Base-by-base conservation (phyloP, 2,329 filamentous ascomycete genomes). In the Fusarium mangiferae region DNA sequence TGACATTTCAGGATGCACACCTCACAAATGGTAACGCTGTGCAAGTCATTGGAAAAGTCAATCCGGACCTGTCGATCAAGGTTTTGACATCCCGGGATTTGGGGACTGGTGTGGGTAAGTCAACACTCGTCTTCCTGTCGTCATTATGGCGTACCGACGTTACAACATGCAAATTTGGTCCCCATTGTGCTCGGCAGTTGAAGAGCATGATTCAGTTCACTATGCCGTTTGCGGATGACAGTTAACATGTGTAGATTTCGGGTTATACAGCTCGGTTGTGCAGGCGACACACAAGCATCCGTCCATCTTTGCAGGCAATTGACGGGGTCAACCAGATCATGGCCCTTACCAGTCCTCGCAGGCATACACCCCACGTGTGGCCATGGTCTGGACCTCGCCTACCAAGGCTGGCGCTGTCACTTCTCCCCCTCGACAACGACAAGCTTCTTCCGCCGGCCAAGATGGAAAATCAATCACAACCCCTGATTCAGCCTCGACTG, bases 241-340 rank as follows among this genome's bases (percentile, higher is more conserved):
- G 46, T 62, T 64, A 44, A 62, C 17, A 13, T n/a, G 9, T 33
- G 4, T 66, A 96, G 95, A 98, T 83, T 94, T 93, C 82, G 87
- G 87, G 60, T 88, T 94, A 39, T 92, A 91, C 68, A 91, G 94
- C 65, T 90, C 92, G 1, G 93, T 98, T 7, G 95, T 98, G 22
- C 93, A 98, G 66, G 92, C 91, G 41, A 96, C 94, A 39, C 95
- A 98, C 83, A 89, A 91, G 56, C 90, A 94, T 80, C 93, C 92
- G 79, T 86, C 90, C 70, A 92, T 98, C 58, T 98, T 98, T 81
- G 77, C 84, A 79, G 88, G 90, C 62, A 80, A 83, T 75, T 83
- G 81, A 83, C 73, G 79, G 72, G 70, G 70, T 70, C 62, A 74
- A 76, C 77, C 78, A 75, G 77, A 76, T 70, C 77, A 77, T 72